These are phyloP conservation scores for Apiospora arundinis DNA, from an alignment of 2,329 filamentous ascomycete species.

Conservation along the genomic window DNA sequence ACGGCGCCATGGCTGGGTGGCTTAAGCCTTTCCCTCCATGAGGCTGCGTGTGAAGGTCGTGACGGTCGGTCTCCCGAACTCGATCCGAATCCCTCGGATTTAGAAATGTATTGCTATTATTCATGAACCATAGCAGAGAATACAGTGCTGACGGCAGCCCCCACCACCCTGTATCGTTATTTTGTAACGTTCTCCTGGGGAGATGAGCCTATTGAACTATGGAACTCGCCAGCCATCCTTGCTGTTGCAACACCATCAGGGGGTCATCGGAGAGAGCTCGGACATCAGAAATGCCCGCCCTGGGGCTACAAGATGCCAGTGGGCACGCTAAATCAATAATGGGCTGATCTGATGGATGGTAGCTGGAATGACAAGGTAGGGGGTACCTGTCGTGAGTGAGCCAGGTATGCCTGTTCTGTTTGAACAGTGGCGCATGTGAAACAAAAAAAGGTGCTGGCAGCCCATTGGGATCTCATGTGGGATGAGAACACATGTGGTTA, in stretches of 20 bases:
- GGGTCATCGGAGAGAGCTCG: constrained; percentile 16
- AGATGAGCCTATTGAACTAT: constrained; percentile 15
- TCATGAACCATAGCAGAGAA: constrained; percentile 8
- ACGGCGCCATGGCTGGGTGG: not conserved
- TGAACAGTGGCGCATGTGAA: constrained; percentile 15
- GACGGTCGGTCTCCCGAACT: not conserved
- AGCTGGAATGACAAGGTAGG: not conserved
- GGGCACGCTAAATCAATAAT: constrained; percentile 13
- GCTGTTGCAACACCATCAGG: constrained; percentile 5
- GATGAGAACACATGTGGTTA: not conserved
- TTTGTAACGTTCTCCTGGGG: constrained; percentile 16
- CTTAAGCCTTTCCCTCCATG: not conserved
- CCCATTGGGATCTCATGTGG: not conserved
- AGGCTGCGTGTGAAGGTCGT: not conserved
- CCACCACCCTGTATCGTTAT: constrained; percentile 10
- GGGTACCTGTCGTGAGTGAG: not conserved
- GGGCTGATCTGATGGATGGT: constrained; percentile 14
- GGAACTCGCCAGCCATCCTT: not conserved
- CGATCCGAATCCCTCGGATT: not conserved
- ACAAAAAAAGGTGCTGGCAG: not conserved
- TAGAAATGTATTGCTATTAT: not conserved
- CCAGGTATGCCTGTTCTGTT: constrained; percentile 8
- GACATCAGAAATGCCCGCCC: constrained; percentile 2
- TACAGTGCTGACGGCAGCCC: constrained; percentile 18
- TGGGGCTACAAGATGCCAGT: constrained; percentile 1